These are phyloP conservation scores for Eucalyptus cloeziana DNA, from an alignment of 345 rosid genomes.

Conservation along the genomic window DNA sequence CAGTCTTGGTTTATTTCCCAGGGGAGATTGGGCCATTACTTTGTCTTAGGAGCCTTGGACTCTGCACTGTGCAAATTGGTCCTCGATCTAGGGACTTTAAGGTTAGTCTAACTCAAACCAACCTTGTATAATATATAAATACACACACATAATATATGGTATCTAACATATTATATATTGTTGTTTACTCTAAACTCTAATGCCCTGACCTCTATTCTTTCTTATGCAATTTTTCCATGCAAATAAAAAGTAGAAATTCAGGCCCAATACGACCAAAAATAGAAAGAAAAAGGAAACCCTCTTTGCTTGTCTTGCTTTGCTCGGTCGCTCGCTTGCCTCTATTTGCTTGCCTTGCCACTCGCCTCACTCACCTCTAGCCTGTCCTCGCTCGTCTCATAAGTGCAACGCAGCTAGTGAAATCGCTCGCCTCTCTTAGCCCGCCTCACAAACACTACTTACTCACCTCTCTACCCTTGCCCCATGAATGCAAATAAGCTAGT, in stretches of 20 bases:
- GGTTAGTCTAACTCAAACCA: no score
- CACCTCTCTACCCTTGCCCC: no score
- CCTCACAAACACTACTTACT: no score
- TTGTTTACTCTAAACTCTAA: no score
- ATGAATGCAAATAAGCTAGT: no score
- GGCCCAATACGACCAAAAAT: no score
- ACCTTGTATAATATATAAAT: no score
- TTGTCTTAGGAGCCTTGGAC: neutral
- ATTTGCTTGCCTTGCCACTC: no score
- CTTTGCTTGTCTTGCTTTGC: neutral
- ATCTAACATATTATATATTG: no score
- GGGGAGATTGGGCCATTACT: neutral
- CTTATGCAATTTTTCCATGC: neutral
- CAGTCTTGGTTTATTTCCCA: fast-evolving
- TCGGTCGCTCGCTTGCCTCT: neutral
- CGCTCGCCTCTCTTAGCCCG: no score
- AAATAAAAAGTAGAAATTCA: neutral
- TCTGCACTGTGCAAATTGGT: fast-evolving
- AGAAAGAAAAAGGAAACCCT: neutral
- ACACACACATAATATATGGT: neutral
- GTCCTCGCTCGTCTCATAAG: neutral
- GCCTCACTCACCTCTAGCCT: no score
- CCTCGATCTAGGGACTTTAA: neutral
- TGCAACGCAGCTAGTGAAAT: neutral
- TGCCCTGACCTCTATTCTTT: neutral